Conservation (phyloP, 2,329 filamentous ascomycete species). For the Pseudomassariella vexata region DNA sequence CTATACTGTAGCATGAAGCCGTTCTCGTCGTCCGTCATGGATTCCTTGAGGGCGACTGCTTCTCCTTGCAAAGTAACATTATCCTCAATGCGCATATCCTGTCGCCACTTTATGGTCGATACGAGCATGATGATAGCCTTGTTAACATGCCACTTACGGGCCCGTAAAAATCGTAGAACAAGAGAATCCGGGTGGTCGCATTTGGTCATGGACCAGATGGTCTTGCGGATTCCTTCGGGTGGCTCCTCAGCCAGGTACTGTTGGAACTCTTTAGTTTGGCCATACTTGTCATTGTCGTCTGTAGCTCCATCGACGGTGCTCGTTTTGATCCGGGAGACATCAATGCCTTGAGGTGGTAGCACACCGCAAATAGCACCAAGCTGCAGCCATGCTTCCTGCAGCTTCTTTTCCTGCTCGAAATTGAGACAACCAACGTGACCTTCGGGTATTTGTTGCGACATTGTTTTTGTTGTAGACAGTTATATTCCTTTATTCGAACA, state of each 20-base stretch:
- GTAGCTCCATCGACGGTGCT: neutral
- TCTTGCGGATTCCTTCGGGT: constrained; percentile 14
- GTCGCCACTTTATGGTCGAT: constrained; percentile 30
- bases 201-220: constrained; percentile 18
- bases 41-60: constrained; percentile 17
- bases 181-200: constrained; percentile 31
- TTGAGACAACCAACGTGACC: no score
- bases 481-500: no score
- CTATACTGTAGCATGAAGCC: constrained; percentile 30
- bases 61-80: constrained; percentile 28
- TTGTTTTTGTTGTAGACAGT: no score
- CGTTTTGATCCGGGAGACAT: neutral
- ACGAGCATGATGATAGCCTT: constrained; percentile 33
- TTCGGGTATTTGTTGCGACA: no score
- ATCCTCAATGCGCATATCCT: constrained; percentile 23
- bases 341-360: constrained; percentile 6
- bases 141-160: constrained; percentile 33
- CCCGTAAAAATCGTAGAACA: constrained; percentile 32
- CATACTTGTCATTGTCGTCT: constrained; percentile 50
- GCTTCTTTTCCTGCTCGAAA: neutral
- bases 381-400: constrained; percentile 2
- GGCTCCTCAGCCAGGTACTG: constrained; percentile 8
- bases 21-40: constrained; percentile 19
- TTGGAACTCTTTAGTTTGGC: constrained; percentile 42
- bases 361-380: constrained; percentile 22